These are phyloP conservation scores for Wickerhamomyces mucosus DNA, from an alignment of 805 yeast species.

Conservation along the genomic window DNA sequence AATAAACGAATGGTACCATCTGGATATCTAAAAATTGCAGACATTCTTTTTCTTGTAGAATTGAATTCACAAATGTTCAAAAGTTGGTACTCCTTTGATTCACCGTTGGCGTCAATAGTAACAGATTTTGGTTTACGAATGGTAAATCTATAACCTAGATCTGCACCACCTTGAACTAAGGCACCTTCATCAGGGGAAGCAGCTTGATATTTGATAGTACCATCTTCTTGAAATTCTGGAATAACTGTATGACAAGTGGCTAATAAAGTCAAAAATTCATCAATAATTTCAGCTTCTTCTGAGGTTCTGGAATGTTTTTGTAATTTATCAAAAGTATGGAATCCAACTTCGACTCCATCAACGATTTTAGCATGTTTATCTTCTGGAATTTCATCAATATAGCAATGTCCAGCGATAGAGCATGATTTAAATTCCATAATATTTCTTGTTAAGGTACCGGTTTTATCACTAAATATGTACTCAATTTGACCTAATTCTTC, in stretches of 20 bases:
- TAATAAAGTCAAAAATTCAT: slow-evolving; percentile 72
- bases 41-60: slow-evolving; percentile 96
- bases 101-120: slow-evolving; percentile 43
- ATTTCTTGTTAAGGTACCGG: slow-evolving; percentile 93
- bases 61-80: slow-evolving; percentile 93
- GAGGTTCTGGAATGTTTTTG: slow-evolving; percentile 37
- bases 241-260: slow-evolving; percentile 97
- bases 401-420: slow-evolving; percentile 86
- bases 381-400: slow-evolving; percentile 84
- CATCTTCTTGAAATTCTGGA: slow-evolving; percentile 67
- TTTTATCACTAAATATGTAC: slow-evolving; percentile 92
- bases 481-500: slow-evolving; percentile 97
- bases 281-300: slow-evolving; percentile 40
- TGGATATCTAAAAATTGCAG: slow-evolving; percentile 88
- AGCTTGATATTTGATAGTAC: slow-evolving; percentile 85
- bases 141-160: slow-evolving; percentile 73
- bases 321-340: slow-evolving; percentile 59
- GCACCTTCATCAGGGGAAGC: slow-evolving; percentile 99
- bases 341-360: slow-evolving; percentile 81
- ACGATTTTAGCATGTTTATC: slow-evolving; percentile 63
- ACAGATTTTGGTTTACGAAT: slow-evolving; percentile 82
- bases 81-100: slow-evolving; percentile 59
- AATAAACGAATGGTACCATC: slow-evolving; percentile 84
- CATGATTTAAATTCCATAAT: slow-evolving; percentile 95
- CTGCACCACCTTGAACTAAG: slow-evolving; percentile 91